These are phyloP conservation scores for Hypoxylon fuscum DNA, from an alignment of 495 filamentous ascomycete species.

Conservation along the genomic window DNA sequence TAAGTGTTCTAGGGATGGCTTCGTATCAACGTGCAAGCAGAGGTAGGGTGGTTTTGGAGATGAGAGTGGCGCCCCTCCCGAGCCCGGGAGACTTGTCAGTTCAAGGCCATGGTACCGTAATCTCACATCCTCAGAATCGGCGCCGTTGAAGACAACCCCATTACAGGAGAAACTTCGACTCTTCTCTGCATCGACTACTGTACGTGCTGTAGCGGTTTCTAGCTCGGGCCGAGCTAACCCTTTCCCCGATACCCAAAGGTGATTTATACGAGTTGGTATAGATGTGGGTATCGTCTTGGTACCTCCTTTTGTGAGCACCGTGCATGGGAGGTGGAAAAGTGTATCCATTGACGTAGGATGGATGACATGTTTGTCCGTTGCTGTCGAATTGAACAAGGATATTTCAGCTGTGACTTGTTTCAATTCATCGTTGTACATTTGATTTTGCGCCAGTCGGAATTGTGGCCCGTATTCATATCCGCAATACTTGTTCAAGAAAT, in stretches of 20 bases:
- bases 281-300: conserved; percentile 15
- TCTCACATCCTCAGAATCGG: conserved; percentile 1
- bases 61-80: neutral
- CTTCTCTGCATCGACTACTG: neutral
- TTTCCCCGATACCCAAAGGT: conserved; percentile 19
- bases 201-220: neutral
- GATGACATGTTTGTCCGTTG: conserved; percentile 41
- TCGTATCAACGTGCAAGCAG: conserved; percentile 14
- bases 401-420: conserved; percentile 9
- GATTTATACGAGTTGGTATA: conserved; percentile 12
- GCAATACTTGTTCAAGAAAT: conserved; percentile 27
- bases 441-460: conserved; percentile 31
- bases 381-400: conserved; percentile 1
- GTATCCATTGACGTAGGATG: conserved; percentile 48
- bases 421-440: conserved; percentile 32
- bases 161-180: conserved; percentile 1
- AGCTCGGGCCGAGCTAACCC: conserved; percentile 1
- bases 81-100: conserved; percentile 8
- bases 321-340: conserved; percentile 17
- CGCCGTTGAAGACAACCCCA: neutral
- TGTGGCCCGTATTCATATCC: conserved; percentile 7
- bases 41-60: conserved; percentile 5
- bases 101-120: conserved; percentile 24
- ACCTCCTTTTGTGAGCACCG: conserved; percentile 17
- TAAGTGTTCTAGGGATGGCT: conserved; percentile 10